These are phyloP conservation scores for Pyrenula aspistea DNA, from an alignment of 495 filamentous ascomycete genomes.

Conservation along the genomic window DNA sequence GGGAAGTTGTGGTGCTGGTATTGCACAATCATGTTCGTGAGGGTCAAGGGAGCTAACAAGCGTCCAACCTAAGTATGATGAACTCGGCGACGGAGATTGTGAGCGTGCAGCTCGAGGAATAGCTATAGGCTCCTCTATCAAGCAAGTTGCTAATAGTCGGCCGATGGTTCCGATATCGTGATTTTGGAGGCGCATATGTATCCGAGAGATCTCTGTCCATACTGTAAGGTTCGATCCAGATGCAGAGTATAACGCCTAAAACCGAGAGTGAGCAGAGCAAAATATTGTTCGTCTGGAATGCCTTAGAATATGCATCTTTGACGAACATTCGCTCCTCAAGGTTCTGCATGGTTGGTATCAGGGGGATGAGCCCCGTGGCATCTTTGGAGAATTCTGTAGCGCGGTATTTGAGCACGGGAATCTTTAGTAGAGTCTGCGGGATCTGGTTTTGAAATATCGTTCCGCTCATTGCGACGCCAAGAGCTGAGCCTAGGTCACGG, in stretches of 20 bases:
- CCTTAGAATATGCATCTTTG: background rate
- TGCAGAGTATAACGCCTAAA: background rate
- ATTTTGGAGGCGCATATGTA: no score
- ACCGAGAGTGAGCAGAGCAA: background rate
- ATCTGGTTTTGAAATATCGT: slow-evolving; percentile 3
- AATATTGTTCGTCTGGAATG: background rate
- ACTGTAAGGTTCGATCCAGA: background rate
- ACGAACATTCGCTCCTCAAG: background rate
- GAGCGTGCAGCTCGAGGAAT: no score
- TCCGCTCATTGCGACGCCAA: slow-evolving; percentile 1
- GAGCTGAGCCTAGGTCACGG: slow-evolving; percentile 23
- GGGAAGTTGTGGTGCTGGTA: no score
- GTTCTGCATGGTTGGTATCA: background rate
- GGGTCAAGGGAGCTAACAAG: no score
- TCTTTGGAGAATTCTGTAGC: background rate
- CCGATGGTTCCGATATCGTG: no score
- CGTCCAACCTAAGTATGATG: no score
- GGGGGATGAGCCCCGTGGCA: background rate
- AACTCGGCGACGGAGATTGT: no score
- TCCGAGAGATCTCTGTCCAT: background rate
- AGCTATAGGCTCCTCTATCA: no score
- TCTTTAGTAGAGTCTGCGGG: background rate
- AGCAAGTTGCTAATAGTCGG: no score
- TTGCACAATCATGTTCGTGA: no score
- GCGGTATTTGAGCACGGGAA: background rate